phyloP scores from a whole-genome alignment of 805 yeast genomes.

The Wickerhamomyces strasburgensis region DNA sequence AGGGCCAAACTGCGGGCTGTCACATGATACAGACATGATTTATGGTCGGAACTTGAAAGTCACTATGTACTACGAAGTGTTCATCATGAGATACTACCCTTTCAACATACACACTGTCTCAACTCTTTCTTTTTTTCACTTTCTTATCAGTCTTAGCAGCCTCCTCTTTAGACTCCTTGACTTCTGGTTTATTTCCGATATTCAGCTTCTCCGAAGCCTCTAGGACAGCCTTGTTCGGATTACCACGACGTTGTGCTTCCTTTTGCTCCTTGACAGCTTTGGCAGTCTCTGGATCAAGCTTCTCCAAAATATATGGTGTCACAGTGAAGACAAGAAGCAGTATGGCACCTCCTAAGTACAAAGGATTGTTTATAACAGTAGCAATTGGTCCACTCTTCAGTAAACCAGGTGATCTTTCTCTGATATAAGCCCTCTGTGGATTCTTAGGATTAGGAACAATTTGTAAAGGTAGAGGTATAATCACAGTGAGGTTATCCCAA shows the following conservation, averaged over 20 bases:
- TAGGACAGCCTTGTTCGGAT: constrained; percentile 5
- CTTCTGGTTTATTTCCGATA: background rate
- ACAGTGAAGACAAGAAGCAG: constrained; percentile 22
- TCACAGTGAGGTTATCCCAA: constrained; percentile 4
- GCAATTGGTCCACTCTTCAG: constrained; percentile 34
- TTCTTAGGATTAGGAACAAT: constrained; percentile 22
- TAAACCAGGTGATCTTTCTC: constrained; percentile 29
- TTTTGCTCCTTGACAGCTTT: constrained; percentile 28
- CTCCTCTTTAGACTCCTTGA: background rate
- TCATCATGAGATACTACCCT: no score
- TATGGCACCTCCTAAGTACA: constrained; percentile 31
- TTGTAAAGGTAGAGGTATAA: constrained; percentile 19
- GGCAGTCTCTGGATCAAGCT: constrained; percentile 37
- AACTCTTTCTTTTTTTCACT: constrained; percentile 1
- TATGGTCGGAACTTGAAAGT: no score
- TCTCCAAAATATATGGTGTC: constrained; percentile 34
- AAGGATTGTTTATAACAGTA: constrained; percentile 31
- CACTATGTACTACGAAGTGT: no score
- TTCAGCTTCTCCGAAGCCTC: constrained; percentile 5
- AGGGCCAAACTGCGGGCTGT: no score
- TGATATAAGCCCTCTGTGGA: constrained; percentile 31
- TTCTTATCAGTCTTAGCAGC: background rate
- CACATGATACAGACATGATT: no score
- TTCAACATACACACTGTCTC: no score
- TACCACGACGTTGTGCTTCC: constrained; percentile 2